Evolutionary conservation across 257 asterid genomes (phyloP).

Genomic region (Striga asiatica): DNA sequence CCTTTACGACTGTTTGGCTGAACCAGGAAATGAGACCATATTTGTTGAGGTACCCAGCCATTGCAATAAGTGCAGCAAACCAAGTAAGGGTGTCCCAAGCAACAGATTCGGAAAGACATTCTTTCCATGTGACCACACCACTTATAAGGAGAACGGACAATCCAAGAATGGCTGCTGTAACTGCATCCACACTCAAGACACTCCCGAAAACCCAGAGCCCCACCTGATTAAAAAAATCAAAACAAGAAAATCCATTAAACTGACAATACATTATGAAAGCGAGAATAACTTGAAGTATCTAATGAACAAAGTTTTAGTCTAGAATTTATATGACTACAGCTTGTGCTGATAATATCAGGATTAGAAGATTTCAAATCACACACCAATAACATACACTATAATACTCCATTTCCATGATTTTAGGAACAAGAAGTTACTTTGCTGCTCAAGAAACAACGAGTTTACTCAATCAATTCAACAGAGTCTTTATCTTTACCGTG

Average conservation of each 20-base stretch:
- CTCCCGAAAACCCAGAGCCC: constrained; percentile 97
- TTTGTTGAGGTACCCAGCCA: constrained; percentile 97
- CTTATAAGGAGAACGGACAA: constrained; percentile 72
- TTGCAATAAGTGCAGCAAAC: constrained; percentile 99
- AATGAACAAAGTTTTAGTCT: no score
- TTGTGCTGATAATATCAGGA: neutral
- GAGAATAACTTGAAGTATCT: neutral
- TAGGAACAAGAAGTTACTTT: neutral
- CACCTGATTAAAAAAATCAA: constrained; percentile 33
- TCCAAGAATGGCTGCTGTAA: constrained; percentile 94
- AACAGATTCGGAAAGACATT: constrained; percentile 91
- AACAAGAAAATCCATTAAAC: neutral
- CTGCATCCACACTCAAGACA: constrained; percentile 76
- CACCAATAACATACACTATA: neutral
- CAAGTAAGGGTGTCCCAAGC: constrained; percentile 99
- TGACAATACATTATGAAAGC: neutral
- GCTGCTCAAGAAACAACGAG: no score
- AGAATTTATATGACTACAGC: neutral
- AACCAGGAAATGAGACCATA: constrained; percentile 96
- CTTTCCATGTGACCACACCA: constrained; percentile 97
- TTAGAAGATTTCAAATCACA: neutral
- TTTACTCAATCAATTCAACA: no score
- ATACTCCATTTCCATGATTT: neutral
- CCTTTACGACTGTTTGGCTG: constrained; percentile 95
- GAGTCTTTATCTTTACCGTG: constrained; percentile 41